Conservation (phyloP, 257 asterid genomes). For the Thymus quinquecostatus region DNA sequence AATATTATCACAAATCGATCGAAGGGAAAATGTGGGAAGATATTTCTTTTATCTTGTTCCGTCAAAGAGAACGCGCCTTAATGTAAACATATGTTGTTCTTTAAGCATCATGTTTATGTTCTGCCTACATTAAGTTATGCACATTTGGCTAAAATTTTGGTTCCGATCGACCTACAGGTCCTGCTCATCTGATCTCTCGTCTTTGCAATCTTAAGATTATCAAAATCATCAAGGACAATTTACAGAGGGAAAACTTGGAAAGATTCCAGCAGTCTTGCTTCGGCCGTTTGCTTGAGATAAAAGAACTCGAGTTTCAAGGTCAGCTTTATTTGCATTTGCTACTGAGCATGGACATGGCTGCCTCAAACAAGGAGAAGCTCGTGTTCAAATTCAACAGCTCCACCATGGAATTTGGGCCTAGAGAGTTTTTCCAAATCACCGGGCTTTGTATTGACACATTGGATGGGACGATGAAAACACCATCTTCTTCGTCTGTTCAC, state of each 20-base stretch:
- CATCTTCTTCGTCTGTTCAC: not conserved
- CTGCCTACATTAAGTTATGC: no score
- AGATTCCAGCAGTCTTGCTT: conserved; percentile 4
- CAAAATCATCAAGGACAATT: no score
- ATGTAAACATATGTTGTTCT: no score
- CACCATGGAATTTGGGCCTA: not conserved
- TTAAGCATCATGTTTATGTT: no score
- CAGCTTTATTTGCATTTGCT: not conserved
- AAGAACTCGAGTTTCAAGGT: not conserved
- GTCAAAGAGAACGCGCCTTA: no score
- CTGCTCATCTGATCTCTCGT: not conserved
- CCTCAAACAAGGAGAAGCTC: not conserved
- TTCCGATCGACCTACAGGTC: not conserved
- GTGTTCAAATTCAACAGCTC: conserved; percentile 1
- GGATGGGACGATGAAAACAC: not conserved
- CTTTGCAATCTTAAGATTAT: not conserved
- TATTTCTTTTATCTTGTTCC: no score
- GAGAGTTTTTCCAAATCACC: not conserved
- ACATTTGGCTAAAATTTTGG: not conserved
- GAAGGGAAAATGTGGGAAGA: no score
- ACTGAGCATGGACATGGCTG: not conserved
- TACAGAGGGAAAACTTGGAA: not conserved
- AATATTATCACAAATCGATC: no score
- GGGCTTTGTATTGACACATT: not conserved
- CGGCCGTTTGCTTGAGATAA: not conserved